These are phyloP conservation scores for Selaginella moellendorffii DNA, from an alignment of 75 land plant genomes.

Conservation along the genomic window DNA sequence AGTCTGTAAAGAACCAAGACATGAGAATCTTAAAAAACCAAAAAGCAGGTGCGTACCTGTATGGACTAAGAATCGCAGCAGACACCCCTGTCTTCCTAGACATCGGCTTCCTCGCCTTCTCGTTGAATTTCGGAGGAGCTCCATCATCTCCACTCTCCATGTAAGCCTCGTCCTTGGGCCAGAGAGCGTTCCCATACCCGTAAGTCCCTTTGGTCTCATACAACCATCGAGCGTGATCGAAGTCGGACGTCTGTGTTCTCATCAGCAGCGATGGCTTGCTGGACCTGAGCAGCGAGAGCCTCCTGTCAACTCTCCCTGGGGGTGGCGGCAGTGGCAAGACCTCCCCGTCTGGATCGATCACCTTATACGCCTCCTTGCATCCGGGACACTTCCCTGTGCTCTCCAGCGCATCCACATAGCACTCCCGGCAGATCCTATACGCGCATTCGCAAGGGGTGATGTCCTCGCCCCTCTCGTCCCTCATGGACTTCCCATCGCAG, in stretches of 20 bases:
- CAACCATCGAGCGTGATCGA: conserved; percentile 24
- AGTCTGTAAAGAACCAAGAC: conserved; percentile 5
- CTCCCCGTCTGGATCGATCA: conserved; percentile 11
- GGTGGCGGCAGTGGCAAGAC: conserved; percentile 4
- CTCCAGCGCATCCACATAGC: conserved; percentile 48
- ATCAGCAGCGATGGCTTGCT: background rate
- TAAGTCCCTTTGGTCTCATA: conserved; percentile 24
- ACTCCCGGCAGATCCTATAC: conserved; percentile 62
- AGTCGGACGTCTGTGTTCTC: conserved; percentile 14
- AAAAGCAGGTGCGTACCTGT: conserved; percentile 37
- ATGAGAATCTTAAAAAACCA: background rate
- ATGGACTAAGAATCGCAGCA: conserved; percentile 63
- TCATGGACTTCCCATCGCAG: conserved; percentile 59
- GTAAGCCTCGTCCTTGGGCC: conserved; percentile 22
- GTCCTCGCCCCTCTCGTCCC: conserved; percentile 39
- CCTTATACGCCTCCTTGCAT: conserved; percentile 60
- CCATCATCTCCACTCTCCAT: background rate
- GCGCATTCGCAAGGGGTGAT: conserved; percentile 53
- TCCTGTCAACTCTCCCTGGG: conserved; percentile 8
- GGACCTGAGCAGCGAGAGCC: background rate
- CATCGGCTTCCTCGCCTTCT: conserved; percentile 37
- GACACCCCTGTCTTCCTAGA: conserved; percentile 47
- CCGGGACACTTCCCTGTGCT: conserved; percentile 57
- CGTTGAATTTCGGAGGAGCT: conserved; percentile 41
- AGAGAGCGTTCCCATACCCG: conserved; percentile 24